Conservation (phyloP, 2,329 filamentous ascomycete species). For the Blastomyces percursus region DNA sequence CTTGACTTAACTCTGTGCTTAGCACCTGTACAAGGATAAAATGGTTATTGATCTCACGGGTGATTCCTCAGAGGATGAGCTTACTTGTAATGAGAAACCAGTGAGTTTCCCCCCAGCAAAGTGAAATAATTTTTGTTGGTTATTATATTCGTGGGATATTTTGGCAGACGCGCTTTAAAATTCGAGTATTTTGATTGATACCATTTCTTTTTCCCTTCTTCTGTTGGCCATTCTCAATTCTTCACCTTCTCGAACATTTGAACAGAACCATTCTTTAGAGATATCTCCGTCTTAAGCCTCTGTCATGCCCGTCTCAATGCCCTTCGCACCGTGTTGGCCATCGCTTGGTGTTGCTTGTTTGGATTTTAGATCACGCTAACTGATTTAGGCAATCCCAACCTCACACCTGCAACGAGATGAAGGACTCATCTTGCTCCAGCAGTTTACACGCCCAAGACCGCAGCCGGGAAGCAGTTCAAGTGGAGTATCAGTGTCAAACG, state of each 20-base stretch:
- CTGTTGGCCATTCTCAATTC: not conserved
- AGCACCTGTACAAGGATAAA: not conserved
- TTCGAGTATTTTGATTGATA: not conserved
- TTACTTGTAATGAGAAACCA: not conserved
- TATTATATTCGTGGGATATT: not conserved
- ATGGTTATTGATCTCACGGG: constrained; percentile 21
- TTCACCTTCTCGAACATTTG: not conserved
- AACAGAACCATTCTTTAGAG: too few relatives aligned
- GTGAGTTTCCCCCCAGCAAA: not conserved
- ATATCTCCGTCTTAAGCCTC: too few relatives aligned
- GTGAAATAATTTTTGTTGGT: not conserved
- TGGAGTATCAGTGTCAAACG: not conserved
- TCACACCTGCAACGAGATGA: not conserved
- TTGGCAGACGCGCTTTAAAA: not conserved
- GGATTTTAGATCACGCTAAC: constrained; percentile 2
- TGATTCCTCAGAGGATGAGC: constrained; percentile 18
- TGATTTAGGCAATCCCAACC: constrained; percentile 3
- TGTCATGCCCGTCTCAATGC: not conserved
- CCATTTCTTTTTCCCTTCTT: not conserved
- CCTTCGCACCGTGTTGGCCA: not conserved
- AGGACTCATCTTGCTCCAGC: not conserved
- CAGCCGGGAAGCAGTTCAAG: not conserved
- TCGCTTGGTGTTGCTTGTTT: not conserved
- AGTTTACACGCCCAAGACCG: not conserved
- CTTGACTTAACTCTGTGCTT: not conserved